Evolutionary conservation across 768 basidiomycete species (phyloP), one percentile per base, ranked within the genome.

Genomic region (Asterophora parasitica): DNA sequence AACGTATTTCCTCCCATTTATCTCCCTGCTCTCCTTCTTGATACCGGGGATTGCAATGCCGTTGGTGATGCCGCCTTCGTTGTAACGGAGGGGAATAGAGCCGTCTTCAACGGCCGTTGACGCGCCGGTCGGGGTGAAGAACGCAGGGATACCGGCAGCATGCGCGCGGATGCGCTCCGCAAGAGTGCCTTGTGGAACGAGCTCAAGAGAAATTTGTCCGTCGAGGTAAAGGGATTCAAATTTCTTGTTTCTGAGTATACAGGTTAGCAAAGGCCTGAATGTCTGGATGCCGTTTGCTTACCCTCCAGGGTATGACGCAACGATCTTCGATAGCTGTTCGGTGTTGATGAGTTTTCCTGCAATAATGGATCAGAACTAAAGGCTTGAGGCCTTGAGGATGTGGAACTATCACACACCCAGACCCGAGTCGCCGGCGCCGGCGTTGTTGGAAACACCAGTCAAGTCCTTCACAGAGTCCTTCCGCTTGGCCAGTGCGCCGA

Each of bases 281-380:
- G 16, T 40, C 26, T 20, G 34, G 30, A n/a, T 7, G n/a, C 27
- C 40, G 19, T 23, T 16, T 16, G 62, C 75, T 48, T 50, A 84
- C 85, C 87, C 85, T 62, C 92, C 92, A 46, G 92, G 89, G 68
- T 92, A 95, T 41, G 90, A 92, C 7, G 88, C 83, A 56, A 96
- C 80, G 63, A 95, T 78, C 68, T 88, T 94, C 62, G 77, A 73
- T 38, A 94, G 75, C 59, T 93, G 87, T 16, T 85, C 78, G 19
- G 75, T 75, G 53, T 85, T 80, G 28, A 95, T 68, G 35, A 94
- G 70, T 56, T 82, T 82, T 48, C 85, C 91, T 92, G 56, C 34
- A 23, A 42, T 48, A 19, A 49, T 34, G 26, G 20, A 44, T n/a
- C 28, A 32, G 38, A 40, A 19, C 23, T 23, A 6, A 23, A 23